Percentiles rank a stretch among this genome's conserved stretches.
These are phyloP conservation scores for Astrothelium macrocarpum DNA, from an alignment of 495 filamentous ascomycete genomes.

Conservation along the genomic window DNA sequence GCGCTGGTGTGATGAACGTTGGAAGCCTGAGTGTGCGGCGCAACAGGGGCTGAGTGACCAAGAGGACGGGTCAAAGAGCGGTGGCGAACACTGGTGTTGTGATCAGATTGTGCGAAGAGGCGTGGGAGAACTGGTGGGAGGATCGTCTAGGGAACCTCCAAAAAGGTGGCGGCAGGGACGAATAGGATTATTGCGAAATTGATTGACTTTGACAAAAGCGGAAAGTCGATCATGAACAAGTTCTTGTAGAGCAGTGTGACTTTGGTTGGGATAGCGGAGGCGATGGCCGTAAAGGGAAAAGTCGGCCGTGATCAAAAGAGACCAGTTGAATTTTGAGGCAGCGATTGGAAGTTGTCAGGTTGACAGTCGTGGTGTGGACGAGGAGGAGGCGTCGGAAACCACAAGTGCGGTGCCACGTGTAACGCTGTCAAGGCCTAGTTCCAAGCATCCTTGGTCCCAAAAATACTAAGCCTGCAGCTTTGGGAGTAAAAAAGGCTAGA, in stretches of 20 bases:
- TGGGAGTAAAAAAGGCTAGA: neutral
- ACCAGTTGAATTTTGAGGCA: neutral
- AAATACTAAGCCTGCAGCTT: neutral
- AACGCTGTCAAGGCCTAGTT: neutral
- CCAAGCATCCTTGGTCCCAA: neutral
- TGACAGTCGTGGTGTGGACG: neutral
- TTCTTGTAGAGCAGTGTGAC: neutral
- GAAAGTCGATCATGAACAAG: neutral
- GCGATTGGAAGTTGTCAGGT: neutral
- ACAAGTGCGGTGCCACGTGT: slow-evolving; percentile 2
- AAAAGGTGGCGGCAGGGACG: neutral
- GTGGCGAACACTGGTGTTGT: neutral
- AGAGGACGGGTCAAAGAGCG: neutral
- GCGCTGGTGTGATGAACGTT: too few species aligned
- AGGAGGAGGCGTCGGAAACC: neutral
- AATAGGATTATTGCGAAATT: neutral
- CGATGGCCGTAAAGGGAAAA: neutral
- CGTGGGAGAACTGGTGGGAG: neutral
- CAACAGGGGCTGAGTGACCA: neutral
- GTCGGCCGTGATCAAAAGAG: neutral
- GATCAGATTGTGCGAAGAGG: neutral
- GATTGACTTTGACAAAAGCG: neutral
- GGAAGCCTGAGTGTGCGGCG: too few species aligned
- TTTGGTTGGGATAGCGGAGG: neutral
- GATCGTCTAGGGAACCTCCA: neutral